A percentile compares a stretch with the other conserved stretches of the same genome.
Evolutionary conservation across 1,284 basidiomycete species (phyloP).

Genomic region (Amylostereum areolatum): DNA sequence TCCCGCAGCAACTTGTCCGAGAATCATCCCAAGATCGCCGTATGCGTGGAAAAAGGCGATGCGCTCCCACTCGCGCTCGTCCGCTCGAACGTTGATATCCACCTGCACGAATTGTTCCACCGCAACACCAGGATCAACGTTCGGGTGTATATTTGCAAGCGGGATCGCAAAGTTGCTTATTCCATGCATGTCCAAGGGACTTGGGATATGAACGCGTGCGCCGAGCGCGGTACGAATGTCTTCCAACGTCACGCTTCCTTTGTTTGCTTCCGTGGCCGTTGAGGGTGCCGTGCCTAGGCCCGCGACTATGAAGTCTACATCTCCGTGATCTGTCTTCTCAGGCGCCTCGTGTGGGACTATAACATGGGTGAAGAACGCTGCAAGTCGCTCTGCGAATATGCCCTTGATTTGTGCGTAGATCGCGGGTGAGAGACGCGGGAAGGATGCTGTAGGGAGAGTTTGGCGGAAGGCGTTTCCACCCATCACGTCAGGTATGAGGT

Average conservation of each 20-base stretch:
- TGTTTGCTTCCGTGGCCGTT: too few species aligned
- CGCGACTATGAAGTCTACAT: conserved; percentile 59
- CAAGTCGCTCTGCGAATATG: conserved; percentile 32
- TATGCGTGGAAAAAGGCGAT: conserved; percentile 52
- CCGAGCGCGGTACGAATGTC: conserved; percentile 38
- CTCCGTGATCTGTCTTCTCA: conserved; percentile 57
- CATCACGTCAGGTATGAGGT: too few species aligned
- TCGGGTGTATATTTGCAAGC: conserved; percentile 19
- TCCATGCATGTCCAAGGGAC: conserved; percentile 40
- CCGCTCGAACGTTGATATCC: conserved; percentile 53
- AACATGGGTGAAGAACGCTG: conserved; percentile 41
- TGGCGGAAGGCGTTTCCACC: conserved; percentile 61
- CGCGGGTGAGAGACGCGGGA: conserved; percentile 52
- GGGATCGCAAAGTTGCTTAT: conserved; percentile 60
- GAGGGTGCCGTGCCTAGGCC: conserved; percentile 26
- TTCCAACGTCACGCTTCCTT: conserved; percentile 35
- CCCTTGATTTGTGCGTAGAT: conserved; percentile 47
- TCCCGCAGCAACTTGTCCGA: conserved; percentile 46
- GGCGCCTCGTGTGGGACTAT: conserved; percentile 55
- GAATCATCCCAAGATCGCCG: conserved; percentile 65
- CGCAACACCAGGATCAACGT: conserved; percentile 5
- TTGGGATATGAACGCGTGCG: conserved; percentile 37
- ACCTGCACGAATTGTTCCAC: conserved; percentile 41
- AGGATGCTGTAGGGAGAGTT: conserved; percentile 34
- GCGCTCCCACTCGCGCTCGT: conserved; percentile 42